These are phyloP conservation scores for Rhodamnia argentea DNA, from an alignment of 345 rosid species.

Conservation along the genomic window DNA sequence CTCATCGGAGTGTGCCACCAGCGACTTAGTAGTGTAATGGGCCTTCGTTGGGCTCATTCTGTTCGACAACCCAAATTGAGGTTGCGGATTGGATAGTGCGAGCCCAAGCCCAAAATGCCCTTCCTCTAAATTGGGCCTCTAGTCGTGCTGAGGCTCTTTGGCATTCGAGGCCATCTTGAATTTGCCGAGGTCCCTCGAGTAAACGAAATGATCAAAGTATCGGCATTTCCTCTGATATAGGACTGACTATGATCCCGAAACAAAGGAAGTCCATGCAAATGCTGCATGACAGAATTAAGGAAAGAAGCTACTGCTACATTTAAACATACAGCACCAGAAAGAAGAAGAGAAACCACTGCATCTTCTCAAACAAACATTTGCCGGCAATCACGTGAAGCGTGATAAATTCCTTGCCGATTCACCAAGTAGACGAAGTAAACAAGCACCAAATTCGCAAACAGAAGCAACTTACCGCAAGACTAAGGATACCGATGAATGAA, in stretches of 20 bases:
- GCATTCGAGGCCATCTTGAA: neutral
- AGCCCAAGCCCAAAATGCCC: too few species aligned
- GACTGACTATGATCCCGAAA: rapidly evolving
- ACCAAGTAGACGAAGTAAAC: neutral
- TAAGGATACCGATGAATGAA: neutral
- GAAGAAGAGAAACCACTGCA: neutral
- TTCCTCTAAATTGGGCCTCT: too few species aligned
- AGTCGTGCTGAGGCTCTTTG: too few species aligned
- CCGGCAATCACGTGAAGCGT: neutral
- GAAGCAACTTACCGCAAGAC: neutral
- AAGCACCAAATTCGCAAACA: neutral
- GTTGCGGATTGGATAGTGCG: too few species aligned
- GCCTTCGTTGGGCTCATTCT: too few species aligned
- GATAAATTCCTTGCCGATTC: neutral
- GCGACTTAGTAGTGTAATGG: too few species aligned
- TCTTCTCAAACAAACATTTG: neutral
- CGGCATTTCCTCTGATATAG: neutral
- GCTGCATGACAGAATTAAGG: too few species aligned
- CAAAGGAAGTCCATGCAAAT: neutral
- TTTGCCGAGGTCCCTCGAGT: neutral
- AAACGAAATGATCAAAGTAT: neutral
- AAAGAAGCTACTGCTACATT: too few species aligned
- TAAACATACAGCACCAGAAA: neutral
- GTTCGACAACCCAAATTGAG: too few species aligned
- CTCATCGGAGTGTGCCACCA: too few species aligned